A percentile compares a stretch with the other conserved stretches of the same genome.
These are phyloP conservation scores for Saccharomyces pastorianus DNA, from an alignment of 1,139 yeast genomes.

Conservation along the genomic window DNA sequence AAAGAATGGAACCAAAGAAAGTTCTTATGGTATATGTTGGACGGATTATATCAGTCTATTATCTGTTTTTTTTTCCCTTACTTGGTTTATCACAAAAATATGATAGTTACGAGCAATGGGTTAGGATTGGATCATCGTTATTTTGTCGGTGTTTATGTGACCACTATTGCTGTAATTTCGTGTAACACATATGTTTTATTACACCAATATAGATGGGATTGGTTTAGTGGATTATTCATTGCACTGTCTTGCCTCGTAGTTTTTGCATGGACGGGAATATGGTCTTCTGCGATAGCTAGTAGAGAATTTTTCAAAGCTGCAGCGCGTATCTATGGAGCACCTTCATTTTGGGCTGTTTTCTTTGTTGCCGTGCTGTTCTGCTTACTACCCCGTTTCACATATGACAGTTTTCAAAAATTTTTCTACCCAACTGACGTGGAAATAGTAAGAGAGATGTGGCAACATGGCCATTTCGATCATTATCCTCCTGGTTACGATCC, in stretches of 20 bases:
- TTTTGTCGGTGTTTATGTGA: slow-evolving; percentile 75
- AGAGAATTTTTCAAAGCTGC: slow-evolving; percentile 74
- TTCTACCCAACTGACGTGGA: slow-evolving; percentile 75
- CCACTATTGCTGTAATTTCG: slow-evolving; percentile 68
- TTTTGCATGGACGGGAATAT: slow-evolving; percentile 85
- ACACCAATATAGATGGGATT: slow-evolving; percentile 93
- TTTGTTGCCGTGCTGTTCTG: slow-evolving; percentile 66
- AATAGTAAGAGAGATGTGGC: slow-evolving; percentile 70
- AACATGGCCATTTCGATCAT: slow-evolving; percentile 50
- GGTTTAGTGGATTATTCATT: slow-evolving; percentile 62
- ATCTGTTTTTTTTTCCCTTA: slow-evolving; percentile 85
- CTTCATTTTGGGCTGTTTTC: slow-evolving; percentile 75
- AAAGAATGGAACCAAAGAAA: slow-evolving; percentile 72
- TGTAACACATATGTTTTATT: slow-evolving; percentile 73
- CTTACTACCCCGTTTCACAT: slow-evolving; percentile 67
- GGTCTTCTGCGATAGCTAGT: slow-evolving; percentile 57
- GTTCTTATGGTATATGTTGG: slow-evolving; percentile 77
- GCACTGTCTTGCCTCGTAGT: slow-evolving; percentile 58
- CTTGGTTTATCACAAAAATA: slow-evolving; percentile 45
- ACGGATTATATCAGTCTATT: slow-evolving; percentile 82
- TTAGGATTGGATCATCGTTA: slow-evolving; percentile 70
- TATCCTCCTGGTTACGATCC: slow-evolving; percentile 58
- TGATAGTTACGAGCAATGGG: slow-evolving; percentile 57
- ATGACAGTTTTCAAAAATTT: slow-evolving; percentile 54
- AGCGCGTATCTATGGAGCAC: slow-evolving; percentile 60